Evolutionary conservation across 257 asterid species (phyloP), one percentile per base, ranked within the genome.

Genomic region (Avicennia marina): DNA sequence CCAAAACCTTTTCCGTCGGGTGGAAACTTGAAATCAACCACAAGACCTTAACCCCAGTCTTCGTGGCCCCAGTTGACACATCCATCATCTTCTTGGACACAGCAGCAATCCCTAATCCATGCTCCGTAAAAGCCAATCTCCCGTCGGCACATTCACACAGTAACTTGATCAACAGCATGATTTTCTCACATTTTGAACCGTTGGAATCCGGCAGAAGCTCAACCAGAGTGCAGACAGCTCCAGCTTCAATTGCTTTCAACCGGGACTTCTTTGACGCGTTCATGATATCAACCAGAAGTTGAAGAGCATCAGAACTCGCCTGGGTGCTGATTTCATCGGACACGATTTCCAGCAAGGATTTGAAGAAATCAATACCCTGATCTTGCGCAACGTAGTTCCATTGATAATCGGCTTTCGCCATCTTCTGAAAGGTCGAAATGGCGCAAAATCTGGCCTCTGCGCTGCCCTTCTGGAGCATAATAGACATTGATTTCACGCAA

Each of bases 121-220:
- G 98, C 38, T 91, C 98, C 0, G 63, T 47, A 6, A 91, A 75
- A 0, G 94, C 95, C 53, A 81, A 18, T 4, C 98, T 69, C 53
- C 96, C 98, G 1, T 91, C 98, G 0, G 96, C 95, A 18, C 87
- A 71, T 21, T 91, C 95, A 4, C 95, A 88, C 16, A 91, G 54
- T 7, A 84, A 29, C 68, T 77, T 88, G 1, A 91, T 58, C 71
- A 85, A 18, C 15, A 62, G 57, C 87, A 91, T 32, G 16, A 88
- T 83, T 31, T 58, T 78, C 69, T 91, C 98, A 6, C 88, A 67
- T 49, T 59, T 81, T 1, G 90, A 67, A 11, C 77, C 36, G 71
- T 53, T 74, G 0, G 96, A 77, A 10, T 91, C 95, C 0, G 95
- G 94, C 0, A 91, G 51, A 13, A 91, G 78, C 78, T 91, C 98